A percentile compares a stretch with the other conserved stretches of the same genome.
Evolutionary conservation across 2,329 filamentous ascomycete species (phyloP).

Genomic region (Tolypocladium pustulatum): DNA sequence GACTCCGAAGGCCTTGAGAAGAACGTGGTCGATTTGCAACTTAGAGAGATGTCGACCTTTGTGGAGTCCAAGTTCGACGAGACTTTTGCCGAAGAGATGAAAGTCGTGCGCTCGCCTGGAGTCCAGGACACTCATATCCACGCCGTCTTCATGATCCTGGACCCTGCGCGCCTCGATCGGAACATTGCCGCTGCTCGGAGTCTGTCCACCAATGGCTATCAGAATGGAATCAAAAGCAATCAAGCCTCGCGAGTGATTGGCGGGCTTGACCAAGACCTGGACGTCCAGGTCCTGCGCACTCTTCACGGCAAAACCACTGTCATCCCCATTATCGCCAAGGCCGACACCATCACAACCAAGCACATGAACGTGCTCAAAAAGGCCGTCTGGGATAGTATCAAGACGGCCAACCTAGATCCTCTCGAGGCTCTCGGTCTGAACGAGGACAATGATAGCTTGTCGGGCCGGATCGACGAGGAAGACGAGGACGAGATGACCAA

Average conservation of each 20-base stretch:
- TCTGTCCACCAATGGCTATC: conserved; percentile 36
- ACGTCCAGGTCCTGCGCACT: conserved; percentile 79
- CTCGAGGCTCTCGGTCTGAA: conserved; percentile 78
- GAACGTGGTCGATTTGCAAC: conserved; percentile 86
- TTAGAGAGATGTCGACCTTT: conserved; percentile 84
- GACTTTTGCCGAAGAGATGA: conserved; percentile 94
- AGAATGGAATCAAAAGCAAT: conserved; percentile 32
- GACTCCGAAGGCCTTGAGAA: conserved; percentile 93
- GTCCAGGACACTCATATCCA: conserved; percentile 96
- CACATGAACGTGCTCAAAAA: conserved; percentile 92
- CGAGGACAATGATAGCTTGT: conserved; percentile 56
- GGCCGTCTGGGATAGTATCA: conserved; percentile 79
- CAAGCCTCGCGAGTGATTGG: conserved; percentile 38
- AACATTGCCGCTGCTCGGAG: conserved; percentile 63
- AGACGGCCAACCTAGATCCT: conserved; percentile 77
- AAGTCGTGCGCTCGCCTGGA: conserved; percentile 85
- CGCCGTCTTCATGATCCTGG: conserved; percentile 84
- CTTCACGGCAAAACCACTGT: conserved; percentile 91
- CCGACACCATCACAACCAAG: conserved; percentile 88
- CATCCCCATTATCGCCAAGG: conserved; percentile 91
- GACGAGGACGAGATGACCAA: conserved; percentile 45
- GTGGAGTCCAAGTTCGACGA: conserved; percentile 98
- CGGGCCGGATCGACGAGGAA: conserved; percentile 45
- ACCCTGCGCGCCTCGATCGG: conserved; percentile 74
- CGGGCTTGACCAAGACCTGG: conserved; percentile 76